phyloP scores from a whole-genome alignment of 2,329 filamentous ascomycete species.

The Venturia effusa region DNA sequence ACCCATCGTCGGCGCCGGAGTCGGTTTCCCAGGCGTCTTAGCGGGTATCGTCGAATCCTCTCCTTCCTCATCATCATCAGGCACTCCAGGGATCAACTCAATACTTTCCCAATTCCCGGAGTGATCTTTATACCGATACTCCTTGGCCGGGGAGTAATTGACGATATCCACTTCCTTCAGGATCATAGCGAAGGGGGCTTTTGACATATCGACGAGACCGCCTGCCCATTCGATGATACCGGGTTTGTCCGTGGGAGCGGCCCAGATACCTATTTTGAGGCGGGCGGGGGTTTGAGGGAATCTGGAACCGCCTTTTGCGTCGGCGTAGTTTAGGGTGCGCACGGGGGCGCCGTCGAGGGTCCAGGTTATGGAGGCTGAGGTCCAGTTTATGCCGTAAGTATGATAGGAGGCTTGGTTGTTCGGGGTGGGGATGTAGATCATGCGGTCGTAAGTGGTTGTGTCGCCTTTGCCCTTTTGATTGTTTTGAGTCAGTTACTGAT shows the following conservation, averaged over 20 bases:
- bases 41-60: no score
- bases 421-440: conserved; percentile 22
- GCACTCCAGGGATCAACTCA: conserved; percentile 51
- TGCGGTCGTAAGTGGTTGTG: conserved; percentile 40
- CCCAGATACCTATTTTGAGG: conserved; percentile 34
- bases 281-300: conserved; percentile 72
- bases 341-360: conserved; percentile 50
- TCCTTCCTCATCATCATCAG: no score
- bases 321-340: conserved; percentile 49
- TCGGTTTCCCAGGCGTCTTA: background rate
- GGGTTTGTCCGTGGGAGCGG: conserved; percentile 31
- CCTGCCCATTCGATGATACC: conserved; percentile 60
- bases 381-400: conserved; percentile 52
- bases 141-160: conserved; percentile 40
- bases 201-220: conserved; percentile 37
- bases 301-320: conserved; percentile 46
- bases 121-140: conserved; percentile 40
- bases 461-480: conserved; percentile 36
- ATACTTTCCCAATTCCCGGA: conserved; percentile 39
- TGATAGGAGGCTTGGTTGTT: conserved; percentile 25
- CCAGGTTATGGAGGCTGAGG: conserved; percentile 52
- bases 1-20: no score
- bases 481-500: background rate
- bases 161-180: conserved; percentile 39
- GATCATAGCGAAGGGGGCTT: conserved; percentile 41